Percentiles rank a stretch among this genome's conserved stretches.
phyloP scores from a whole-genome alignment of 2,329 filamentous ascomycete species.

The Microdochium nivale region DNA sequence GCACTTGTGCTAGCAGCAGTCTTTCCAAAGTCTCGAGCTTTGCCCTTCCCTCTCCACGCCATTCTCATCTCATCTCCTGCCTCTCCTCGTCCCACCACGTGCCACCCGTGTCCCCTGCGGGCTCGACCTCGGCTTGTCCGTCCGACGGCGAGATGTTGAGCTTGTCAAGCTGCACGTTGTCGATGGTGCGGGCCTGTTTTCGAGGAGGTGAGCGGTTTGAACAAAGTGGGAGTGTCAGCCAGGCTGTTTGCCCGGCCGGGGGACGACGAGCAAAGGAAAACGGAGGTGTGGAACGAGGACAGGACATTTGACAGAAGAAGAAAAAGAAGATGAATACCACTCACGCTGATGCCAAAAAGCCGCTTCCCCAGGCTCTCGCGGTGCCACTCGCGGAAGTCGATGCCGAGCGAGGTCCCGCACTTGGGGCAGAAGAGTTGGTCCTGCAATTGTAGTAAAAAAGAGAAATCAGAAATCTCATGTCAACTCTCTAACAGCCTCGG shows the following conservation, averaged over 20 bases:
- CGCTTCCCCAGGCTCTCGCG: conserved; percentile 10
- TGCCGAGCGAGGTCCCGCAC: conserved; percentile 36
- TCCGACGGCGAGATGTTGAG: conserved; percentile 26
- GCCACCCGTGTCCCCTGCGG: conserved; percentile 29
- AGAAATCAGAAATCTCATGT: too few relatives aligned
- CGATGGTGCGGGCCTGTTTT: conserved; percentile 28
- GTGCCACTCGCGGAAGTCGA: conserved; percentile 29
- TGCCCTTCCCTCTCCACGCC: background rate
- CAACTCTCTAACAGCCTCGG: too few relatives aligned
- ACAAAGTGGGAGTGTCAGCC: too few relatives aligned
- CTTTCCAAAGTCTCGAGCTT: background rate
- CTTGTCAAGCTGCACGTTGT: conserved; percentile 29
- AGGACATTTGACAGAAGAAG: too few relatives aligned
- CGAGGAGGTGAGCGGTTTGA: too few relatives aligned
- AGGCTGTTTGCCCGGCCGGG: too few relatives aligned
- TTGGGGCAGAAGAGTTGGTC: conserved; percentile 34
- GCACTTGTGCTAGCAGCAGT: too few relatives aligned
- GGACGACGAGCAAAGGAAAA: too few relatives aligned
- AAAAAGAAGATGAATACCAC: too few relatives aligned
- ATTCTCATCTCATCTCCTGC: conserved; percentile 13
- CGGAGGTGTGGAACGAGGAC: too few relatives aligned
- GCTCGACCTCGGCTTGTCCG: conserved; percentile 23
- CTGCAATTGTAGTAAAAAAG: too few relatives aligned
- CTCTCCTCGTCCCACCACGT: conserved; percentile 20
- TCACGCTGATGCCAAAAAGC: conserved; percentile 34